These are phyloP conservation scores for Tetrapisispora namnaoensis DNA, from an alignment of 805 yeast genomes.

Conservation along the genomic window DNA sequence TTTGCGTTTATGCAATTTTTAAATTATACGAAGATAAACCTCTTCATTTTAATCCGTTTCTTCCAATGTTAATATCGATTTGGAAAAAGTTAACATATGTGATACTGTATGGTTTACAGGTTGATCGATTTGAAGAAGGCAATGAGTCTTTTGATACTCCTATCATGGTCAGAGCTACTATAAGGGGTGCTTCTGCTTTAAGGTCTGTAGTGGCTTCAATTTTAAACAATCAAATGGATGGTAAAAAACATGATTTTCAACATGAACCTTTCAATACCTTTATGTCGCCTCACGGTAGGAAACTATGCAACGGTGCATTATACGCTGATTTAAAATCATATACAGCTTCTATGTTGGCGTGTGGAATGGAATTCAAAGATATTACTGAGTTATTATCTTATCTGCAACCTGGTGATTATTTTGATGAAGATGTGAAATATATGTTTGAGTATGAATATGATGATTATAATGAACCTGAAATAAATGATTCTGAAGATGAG, in stretches of 20 bases:
- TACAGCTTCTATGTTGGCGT: slow-evolving; percentile 44
- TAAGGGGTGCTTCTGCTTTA: slow-evolving; percentile 56
- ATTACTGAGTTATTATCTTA: slow-evolving; percentile 46
- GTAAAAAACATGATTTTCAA: slow-evolving; percentile 43
- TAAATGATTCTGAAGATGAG: slow-evolving; percentile 2
- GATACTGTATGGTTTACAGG: slow-evolving; percentile 49
- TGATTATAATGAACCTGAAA: slow-evolving; percentile 26
- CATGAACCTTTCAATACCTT: slow-evolving; percentile 51
- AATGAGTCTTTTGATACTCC: slow-evolving; percentile 35
- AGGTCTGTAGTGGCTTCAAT: slow-evolving; percentile 53
- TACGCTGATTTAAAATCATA: slow-evolving; percentile 49
- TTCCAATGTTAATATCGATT: slow-evolving; percentile 43
- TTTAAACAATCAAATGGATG: slow-evolving; percentile 39
- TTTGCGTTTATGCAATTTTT: slow-evolving; percentile 36
- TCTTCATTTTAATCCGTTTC: slow-evolving; percentile 47
- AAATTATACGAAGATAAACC: slow-evolving; percentile 33
- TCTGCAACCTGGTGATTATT: slow-evolving; percentile 50
- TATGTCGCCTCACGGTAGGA: slow-evolving; percentile 58
- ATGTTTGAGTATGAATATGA: slow-evolving; percentile 50
- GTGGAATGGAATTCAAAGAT: slow-evolving; percentile 39
- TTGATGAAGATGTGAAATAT: slow-evolving; percentile 58
- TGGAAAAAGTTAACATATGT: slow-evolving; percentile 63
- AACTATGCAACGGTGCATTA: slow-evolving; percentile 49
- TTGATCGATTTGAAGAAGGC: slow-evolving; percentile 42
- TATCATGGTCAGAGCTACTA: slow-evolving; percentile 36